phyloP scores from a whole-genome alignment of 2,329 filamentous ascomycete genomes.

The Didymella exigua region DNA sequence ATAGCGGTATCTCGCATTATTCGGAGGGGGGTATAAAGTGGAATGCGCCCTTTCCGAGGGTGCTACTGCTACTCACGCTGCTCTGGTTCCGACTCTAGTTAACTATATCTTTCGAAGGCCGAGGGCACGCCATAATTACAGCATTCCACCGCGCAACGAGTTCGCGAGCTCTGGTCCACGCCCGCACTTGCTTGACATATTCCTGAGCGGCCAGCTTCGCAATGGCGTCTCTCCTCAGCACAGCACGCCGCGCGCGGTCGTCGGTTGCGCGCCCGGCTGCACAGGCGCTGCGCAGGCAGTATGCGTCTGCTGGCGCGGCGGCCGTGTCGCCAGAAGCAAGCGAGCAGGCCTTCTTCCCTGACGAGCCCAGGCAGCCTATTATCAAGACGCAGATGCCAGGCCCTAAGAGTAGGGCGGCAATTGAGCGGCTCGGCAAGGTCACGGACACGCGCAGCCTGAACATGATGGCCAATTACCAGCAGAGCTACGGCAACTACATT shows the following conservation, averaged over 20 bases:
- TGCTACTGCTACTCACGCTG: not conserved
- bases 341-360: conserved; percentile 60
- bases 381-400: conserved; percentile 71
- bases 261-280: conserved; percentile 24
- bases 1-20: not conserved
- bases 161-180: conserved; percentile 3
- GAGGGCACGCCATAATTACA: not conserved
- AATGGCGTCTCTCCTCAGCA: conserved; percentile 45
- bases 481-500: conserved; percentile 74
- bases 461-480: conserved; percentile 51
- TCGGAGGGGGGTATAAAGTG: conserved; percentile 6
- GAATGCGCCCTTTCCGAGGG: not conserved
- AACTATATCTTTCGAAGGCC: not conserved
- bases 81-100: not conserved
- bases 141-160: conserved; percentile 10
- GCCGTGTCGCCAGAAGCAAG: conserved; percentile 39
- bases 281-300: conserved; percentile 30
- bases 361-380: conserved; percentile 63
- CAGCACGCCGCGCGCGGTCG: conserved; percentile 22
- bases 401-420: conserved; percentile 71
- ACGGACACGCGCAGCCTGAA: conserved; percentile 88
- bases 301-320: conserved; percentile 42
- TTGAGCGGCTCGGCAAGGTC: conserved; percentile 74
- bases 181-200: conserved; percentile 13
- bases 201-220: not conserved